These are phyloP conservation scores for Bruguiera sexangula DNA, from an alignment of 345 rosid species.

Conservation along the genomic window DNA sequence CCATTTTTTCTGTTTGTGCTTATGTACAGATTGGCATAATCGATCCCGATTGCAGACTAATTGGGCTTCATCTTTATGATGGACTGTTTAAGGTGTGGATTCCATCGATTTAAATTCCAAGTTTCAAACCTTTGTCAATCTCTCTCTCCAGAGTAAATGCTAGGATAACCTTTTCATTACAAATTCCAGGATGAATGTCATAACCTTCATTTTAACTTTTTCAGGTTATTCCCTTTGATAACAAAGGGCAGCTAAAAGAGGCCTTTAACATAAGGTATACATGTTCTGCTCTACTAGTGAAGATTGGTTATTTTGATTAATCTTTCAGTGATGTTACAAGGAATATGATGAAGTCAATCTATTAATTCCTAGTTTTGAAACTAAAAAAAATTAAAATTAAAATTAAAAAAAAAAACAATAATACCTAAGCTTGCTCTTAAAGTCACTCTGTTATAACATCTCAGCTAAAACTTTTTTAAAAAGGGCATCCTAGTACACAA, in stretches of 20 bases:
- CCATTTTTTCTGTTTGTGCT: conserved; percentile 1
- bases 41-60: conserved; percentile 92
- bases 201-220: conserved; percentile 9
- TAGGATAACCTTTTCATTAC: background rate
- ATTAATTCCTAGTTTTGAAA: too few species aligned
- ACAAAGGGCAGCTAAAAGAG: conserved; percentile 90
- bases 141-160: too few species aligned
- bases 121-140: background rate
- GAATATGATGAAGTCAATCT: too few species aligned
- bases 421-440: too few species aligned
- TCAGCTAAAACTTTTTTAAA: too few species aligned
- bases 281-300: background rate
- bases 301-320: too few species aligned
- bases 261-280: conserved; percentile 83
- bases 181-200: background rate
- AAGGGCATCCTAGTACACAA: too few species aligned
- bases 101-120: background rate
- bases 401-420: too few species aligned
- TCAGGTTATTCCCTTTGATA: conserved; percentile 94
- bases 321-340: too few species aligned
- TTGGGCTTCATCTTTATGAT: conserved; percentile 94
- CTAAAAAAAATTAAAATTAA: too few species aligned
- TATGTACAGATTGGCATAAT: conserved; percentile 78
- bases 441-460: too few species aligned
- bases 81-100: conserved; percentile 80